A percentile compares a stretch with the other conserved stretches of the same genome.
These are phyloP conservation scores for Pyricularia grisea DNA, from an alignment of 2,329 filamentous ascomycete genomes.

Conservation along the genomic window DNA sequence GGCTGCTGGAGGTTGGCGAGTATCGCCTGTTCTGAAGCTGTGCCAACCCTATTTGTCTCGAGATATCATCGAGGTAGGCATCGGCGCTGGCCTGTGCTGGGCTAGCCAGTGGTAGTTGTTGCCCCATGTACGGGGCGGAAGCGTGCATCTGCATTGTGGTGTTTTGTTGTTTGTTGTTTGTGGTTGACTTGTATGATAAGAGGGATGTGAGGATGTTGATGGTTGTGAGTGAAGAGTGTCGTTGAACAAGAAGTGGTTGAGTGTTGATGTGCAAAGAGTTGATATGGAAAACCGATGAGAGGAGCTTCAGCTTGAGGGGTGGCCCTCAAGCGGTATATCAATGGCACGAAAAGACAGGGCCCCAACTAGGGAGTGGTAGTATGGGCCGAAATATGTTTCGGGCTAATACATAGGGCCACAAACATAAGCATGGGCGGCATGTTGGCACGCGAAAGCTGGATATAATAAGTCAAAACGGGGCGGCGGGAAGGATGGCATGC, in stretches of 20 bases:
- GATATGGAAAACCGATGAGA: slow-evolving; percentile 8
- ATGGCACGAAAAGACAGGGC: slow-evolving; percentile 9
- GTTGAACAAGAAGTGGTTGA: background rate
- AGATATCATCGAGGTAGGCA: slow-evolving; percentile 39
- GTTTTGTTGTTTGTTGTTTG: no score
- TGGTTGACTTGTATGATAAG: background rate
- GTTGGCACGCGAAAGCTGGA: slow-evolving; percentile 17
- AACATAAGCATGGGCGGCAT: slow-evolving; percentile 12
- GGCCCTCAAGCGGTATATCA: slow-evolving; percentile 6
- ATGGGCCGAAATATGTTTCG: slow-evolving; percentile 9
- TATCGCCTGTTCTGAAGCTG: slow-evolving; percentile 36
- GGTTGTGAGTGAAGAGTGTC: background rate
- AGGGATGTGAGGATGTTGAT: background rate
- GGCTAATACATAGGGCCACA: slow-evolving; percentile 1
- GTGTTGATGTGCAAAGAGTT: background rate
- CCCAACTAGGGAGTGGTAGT: slow-evolving; percentile 9
- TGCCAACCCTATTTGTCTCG: slow-evolving; percentile 35
- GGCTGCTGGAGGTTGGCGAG: slow-evolving; percentile 39
- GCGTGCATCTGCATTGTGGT: slow-evolving; percentile 6
- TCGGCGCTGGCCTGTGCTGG: slow-evolving; percentile 26
- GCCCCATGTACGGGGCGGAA: slow-evolving; percentile 11
- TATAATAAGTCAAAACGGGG: slow-evolving; percentile 20
- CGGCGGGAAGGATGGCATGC: slow-evolving; percentile 17
- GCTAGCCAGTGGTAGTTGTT: slow-evolving; percentile 19
- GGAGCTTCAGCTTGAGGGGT: slow-evolving; percentile 4